Percentiles rank a stretch among this genome's conserved stretches.
phyloP scores from a whole-genome alignment of 2,329 filamentous ascomycete species.

The Aureobasidium sp. region DNA sequence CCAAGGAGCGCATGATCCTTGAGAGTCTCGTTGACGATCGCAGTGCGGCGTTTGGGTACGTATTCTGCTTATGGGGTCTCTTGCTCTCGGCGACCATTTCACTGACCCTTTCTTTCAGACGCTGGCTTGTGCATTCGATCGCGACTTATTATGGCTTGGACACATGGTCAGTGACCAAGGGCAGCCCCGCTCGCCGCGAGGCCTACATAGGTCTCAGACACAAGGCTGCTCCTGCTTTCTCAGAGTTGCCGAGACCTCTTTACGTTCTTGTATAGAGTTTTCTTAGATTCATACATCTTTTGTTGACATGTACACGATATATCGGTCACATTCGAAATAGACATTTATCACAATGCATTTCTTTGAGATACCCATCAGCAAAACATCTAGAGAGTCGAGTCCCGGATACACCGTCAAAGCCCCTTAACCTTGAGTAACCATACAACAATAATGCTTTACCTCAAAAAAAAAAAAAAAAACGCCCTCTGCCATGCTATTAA shows the following conservation, averaged over 20 bases:
- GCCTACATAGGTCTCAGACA: slow-evolving; percentile 71
- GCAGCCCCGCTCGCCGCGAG: slow-evolving; percentile 63
- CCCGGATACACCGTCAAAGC: too few species aligned
- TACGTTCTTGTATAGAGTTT: slow-evolving; percentile 47
- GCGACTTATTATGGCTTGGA: slow-evolving; percentile 85
- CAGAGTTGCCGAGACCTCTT: slow-evolving; percentile 53
- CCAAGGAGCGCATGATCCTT: slow-evolving; percentile 66
- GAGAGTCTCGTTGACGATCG: slow-evolving; percentile 71
- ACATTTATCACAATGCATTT: too few species aligned
- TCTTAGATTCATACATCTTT: neutral
- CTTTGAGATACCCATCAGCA: too few species aligned
- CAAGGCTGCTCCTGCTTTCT: slow-evolving; percentile 30
- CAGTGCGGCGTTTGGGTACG: slow-evolving; percentile 73
- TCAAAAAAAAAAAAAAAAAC: too few species aligned
- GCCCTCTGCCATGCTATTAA: too few species aligned
- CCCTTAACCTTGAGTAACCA: too few species aligned
- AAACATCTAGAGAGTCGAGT: too few species aligned
- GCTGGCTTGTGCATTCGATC: slow-evolving; percentile 90
- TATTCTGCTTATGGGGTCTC: slow-evolving; percentile 25
- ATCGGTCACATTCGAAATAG: neutral
- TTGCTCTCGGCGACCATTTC: neutral
- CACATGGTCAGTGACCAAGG: slow-evolving; percentile 71
- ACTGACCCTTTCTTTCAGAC: slow-evolving; percentile 45
- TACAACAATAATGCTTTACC: too few species aligned
- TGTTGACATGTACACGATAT: too few species aligned